phyloP scores from a whole-genome alignment of 2,329 filamentous ascomycete species.

The Calonectria hawksworthii region DNA sequence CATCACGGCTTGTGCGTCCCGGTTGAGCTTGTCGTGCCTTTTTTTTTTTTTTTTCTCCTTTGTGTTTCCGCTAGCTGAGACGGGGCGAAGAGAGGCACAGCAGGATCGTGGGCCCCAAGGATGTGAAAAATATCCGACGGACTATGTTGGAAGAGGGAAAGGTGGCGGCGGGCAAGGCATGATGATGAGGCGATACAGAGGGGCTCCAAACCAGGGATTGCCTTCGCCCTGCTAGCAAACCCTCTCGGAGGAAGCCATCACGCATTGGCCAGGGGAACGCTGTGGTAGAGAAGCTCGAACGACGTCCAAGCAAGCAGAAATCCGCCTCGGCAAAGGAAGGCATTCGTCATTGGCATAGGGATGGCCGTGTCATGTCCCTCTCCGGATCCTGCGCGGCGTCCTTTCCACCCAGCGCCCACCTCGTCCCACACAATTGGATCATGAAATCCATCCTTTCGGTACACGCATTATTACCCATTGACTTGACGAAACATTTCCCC shows the following conservation, averaged over 20 bases:
- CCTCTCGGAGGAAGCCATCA: conserved; percentile 14
- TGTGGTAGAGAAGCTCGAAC: not conserved
- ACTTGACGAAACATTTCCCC: not conserved
- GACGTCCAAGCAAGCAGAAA: not conserved
- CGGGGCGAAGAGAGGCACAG: conserved; percentile 1
- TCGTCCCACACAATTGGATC: not conserved
- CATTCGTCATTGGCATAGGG: not conserved
- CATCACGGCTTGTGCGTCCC: conserved; percentile 6
- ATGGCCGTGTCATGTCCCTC: not conserved
- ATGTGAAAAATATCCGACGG: conserved; percentile 4
- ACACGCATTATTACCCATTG: not conserved
- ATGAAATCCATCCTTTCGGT: not conserved
- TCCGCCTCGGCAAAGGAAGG: not conserved
- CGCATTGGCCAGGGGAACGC: conserved; percentile 9
- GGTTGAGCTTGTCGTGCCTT: not conserved
- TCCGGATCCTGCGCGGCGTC: not conserved
- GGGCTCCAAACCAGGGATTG: not conserved
- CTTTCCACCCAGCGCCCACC: not conserved
- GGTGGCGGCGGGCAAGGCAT: not conserved
- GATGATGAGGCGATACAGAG: no score
- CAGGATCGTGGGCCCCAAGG: not conserved
- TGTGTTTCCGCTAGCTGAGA: not conserved
- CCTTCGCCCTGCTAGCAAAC: not conserved
- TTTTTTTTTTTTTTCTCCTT: not conserved
- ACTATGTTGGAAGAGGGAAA: not conserved